Percentiles rank a stretch among this genome's conserved stretches.
phyloP scores from a whole-genome alignment of 805 yeast species.

The Yamadazyma takamatsuzukensis region DNA sequence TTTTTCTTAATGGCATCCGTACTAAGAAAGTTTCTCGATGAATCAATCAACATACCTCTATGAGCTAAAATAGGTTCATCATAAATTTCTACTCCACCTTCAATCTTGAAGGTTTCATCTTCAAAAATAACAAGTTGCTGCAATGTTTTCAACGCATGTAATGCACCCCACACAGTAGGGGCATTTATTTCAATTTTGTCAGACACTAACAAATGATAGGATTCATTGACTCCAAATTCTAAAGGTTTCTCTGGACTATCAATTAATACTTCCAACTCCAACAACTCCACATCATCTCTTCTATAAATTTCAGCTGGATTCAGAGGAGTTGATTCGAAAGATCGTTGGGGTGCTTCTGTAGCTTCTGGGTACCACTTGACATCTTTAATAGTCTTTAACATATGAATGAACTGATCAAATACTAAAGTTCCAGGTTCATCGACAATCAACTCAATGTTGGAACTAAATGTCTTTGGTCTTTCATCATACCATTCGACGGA shows the following conservation, averaged over 20 bases:
- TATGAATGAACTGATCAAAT: constrained; percentile 1
- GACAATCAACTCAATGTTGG: not conserved
- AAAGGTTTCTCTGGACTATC: constrained; percentile 19
- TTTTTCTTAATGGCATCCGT: constrained; percentile 25
- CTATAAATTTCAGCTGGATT: not conserved
- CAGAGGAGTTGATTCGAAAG: not conserved
- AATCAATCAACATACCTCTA: constrained; percentile 38
- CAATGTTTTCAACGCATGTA: constrained; percentile 36
- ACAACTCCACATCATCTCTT: too few relatives aligned
- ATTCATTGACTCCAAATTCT: constrained; percentile 34
- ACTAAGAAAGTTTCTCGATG: constrained; percentile 33
- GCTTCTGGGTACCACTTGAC: constrained; percentile 35
- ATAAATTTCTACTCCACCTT: constrained; percentile 26
- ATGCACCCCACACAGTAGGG: constrained; percentile 37
- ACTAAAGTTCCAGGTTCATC: constrained; percentile 1
- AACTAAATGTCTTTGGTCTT: constrained; percentile 4
- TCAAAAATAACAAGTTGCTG: constrained; percentile 34
- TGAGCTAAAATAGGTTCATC: constrained; percentile 35
- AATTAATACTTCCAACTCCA: too few relatives aligned
- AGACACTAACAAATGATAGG: constrained; percentile 21
- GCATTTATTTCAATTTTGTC: constrained; percentile 21
- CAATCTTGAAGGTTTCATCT: constrained; percentile 21
- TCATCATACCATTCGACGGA: constrained; percentile 7
- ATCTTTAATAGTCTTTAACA: constrained; percentile 12
- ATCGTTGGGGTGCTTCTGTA: constrained; percentile 19